Conservation (phyloP, 768 basidiomycete genomes). For the Suillus lakei region DNA sequence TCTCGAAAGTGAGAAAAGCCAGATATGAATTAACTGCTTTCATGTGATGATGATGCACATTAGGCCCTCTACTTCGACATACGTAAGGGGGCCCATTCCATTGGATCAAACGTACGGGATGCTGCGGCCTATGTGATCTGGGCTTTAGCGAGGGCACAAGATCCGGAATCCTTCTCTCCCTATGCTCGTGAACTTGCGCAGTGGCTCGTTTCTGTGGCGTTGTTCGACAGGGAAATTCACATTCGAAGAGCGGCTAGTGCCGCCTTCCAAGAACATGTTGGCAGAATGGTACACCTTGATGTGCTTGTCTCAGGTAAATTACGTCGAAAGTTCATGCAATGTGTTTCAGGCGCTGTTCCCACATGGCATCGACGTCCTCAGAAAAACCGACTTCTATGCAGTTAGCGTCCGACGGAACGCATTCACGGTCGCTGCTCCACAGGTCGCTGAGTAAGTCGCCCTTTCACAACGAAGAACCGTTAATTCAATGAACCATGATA, state of each 20-base stretch:
- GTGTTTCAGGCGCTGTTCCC: constrained; percentile 78
- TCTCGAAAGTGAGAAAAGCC: constrained; percentile 64
- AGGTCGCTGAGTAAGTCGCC: constrained; percentile 81
- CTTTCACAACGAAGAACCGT: constrained; percentile 14
- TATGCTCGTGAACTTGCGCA: constrained; percentile 71
- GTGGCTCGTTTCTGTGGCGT: constrained; percentile 74
- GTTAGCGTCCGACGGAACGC: constrained; percentile 86
- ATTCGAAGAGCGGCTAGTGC: constrained; percentile 96
- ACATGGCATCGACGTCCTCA: constrained; percentile 92
- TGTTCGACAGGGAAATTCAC: constrained; percentile 93
- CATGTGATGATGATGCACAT: constrained; percentile 14
- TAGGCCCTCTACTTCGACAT: constrained; percentile 94
- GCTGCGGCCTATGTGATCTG: constrained; percentile 94
- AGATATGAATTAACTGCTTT: constrained; percentile 11
- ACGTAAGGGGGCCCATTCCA: constrained; percentile 88
- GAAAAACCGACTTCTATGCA: constrained; percentile 94
- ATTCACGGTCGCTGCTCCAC: constrained; percentile 82
- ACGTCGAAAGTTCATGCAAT: constrained; percentile 19
- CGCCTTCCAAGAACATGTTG: constrained; percentile 96
- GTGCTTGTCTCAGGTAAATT: constrained; percentile 10
- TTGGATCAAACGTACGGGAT: constrained; percentile 94
- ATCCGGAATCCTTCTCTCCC: constrained; percentile 58
- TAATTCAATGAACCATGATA: constrained; percentile 35
- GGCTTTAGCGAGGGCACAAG: constrained; percentile 87
- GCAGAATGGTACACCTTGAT: constrained; percentile 69